Conservation (phyloP, 768 basidiomycete species). For the Podaxis sp. region DNA sequence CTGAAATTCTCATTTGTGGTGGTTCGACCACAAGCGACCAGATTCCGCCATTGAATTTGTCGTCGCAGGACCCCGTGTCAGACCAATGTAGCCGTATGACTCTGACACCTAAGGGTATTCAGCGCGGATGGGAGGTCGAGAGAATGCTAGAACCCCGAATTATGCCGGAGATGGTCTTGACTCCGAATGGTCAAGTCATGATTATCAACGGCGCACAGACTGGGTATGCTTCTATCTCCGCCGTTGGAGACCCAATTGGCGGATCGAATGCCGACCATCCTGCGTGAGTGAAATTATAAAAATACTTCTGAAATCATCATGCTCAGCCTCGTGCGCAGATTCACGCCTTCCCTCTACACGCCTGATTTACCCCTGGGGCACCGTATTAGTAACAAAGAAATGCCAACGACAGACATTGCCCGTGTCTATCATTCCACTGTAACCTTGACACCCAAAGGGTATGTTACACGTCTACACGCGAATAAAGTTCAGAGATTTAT, state of each 20-base stretch:
- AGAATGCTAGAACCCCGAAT: conserved; percentile 39
- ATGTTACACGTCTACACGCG: conserved; percentile 20
- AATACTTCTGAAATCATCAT: background rate
- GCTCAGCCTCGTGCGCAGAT: conserved; percentile 15
- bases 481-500: background rate
- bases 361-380: conserved; percentile 40
- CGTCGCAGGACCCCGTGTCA: conserved; percentile 42
- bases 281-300: conserved; percentile 22
- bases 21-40: conserved; percentile 36
- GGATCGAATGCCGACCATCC: conserved; percentile 32
- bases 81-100: conserved; percentile 43
- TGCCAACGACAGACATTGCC: conserved; percentile 43
- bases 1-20: conserved; percentile 49
- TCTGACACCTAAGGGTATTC: conserved; percentile 40
- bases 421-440: conserved; percentile 67
- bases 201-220: conserved; percentile 44
- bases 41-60: conserved; percentile 28
- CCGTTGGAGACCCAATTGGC: conserved; percentile 28
- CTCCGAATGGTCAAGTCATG: conserved; percentile 44
- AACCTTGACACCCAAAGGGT: conserved; percentile 55
- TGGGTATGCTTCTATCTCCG: conserved; percentile 40
- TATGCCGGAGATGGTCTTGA: conserved; percentile 38
- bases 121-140: conserved; percentile 45
- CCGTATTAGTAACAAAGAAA: conserved; percentile 47
- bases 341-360: conserved; percentile 49